These are phyloP conservation scores for Phyllosticta citriasiana DNA, from an alignment of 2,329 filamentous ascomycete genomes.

Conservation along the genomic window DNA sequence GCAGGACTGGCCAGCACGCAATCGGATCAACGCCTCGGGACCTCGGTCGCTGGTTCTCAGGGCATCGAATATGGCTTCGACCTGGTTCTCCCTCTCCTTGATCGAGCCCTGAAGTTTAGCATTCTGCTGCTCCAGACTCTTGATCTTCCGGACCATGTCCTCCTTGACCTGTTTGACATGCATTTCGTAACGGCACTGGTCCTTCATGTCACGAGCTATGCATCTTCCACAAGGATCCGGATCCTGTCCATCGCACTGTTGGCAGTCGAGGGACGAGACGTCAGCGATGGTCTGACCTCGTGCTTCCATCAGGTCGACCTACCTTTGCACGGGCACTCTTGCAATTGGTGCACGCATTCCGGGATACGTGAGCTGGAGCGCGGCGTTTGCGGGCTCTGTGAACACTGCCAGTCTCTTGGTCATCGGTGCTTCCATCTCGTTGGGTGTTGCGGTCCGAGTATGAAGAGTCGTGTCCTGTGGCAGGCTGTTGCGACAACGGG, in stretches of 20 bases:
- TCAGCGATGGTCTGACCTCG: background rate
- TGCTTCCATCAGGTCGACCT: background rate
- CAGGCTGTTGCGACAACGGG: constrained; percentile 1
- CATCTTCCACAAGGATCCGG: constrained; percentile 17
- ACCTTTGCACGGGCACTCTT: constrained; percentile 22
- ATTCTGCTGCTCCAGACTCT: constrained; percentile 17
- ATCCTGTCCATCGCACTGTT: constrained; percentile 19
- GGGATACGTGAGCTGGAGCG: constrained; percentile 17
- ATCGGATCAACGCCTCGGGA: constrained; percentile 14
- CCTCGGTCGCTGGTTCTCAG: constrained; percentile 14
- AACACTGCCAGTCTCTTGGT: background rate
- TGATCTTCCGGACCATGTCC: constrained; percentile 19
- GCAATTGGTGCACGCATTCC: constrained; percentile 21
- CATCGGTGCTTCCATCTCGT: constrained; percentile 2
- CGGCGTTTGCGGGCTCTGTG: constrained; percentile 9
- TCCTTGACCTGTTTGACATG: constrained; percentile 22
- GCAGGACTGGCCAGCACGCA: constrained; percentile 15
- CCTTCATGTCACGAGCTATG: constrained; percentile 13
- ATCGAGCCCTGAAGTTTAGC: constrained; percentile 13
- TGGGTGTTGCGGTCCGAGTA: constrained; percentile 3
- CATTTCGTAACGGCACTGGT: constrained; percentile 20
- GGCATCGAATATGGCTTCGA: constrained; percentile 15
- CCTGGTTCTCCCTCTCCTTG: constrained; percentile 13
- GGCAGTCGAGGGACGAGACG: background rate
- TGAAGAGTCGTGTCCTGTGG: background rate